Evolutionary conservation across 768 basidiomycete species (phyloP).

Genomic region (Jaapia argillacea): DNA sequence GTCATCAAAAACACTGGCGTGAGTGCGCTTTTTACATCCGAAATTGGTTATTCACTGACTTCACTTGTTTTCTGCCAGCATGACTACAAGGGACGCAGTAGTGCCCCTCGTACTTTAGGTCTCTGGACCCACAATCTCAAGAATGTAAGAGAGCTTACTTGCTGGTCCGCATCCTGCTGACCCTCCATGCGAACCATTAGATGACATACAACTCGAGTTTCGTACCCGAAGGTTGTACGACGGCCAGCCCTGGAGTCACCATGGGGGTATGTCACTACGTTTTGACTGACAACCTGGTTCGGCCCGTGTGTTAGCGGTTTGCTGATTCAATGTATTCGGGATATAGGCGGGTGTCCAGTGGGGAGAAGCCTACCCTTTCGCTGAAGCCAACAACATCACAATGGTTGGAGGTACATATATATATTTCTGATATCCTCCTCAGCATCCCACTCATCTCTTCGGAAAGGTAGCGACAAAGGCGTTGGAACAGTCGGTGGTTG

Average conservation of each 20-base stretch:
- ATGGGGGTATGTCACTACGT: not conserved
- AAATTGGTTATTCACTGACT: too few species aligned
- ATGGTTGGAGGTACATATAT: constrained; percentile 11
- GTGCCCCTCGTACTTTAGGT: constrained; percentile 11
- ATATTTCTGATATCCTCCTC: too few species aligned
- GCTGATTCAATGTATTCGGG: too few species aligned
- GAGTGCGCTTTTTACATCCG: constrained; percentile 2
- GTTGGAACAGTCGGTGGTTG: not conserved
- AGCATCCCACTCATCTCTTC: not conserved
- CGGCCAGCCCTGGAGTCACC: not conserved
- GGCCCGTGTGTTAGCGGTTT: too few species aligned
- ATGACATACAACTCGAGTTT: constrained; percentile 11
- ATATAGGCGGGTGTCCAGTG: constrained; percentile 12
- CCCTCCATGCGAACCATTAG: too few species aligned
- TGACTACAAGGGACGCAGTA: constrained; percentile 17
- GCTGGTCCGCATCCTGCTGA: too few species aligned
- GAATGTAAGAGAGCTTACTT: constrained; percentile 4
- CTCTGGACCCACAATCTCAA: constrained; percentile 13
- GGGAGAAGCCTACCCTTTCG: constrained; percentile 12
- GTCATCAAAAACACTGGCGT: constrained; percentile 19
- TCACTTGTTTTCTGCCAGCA: constrained; percentile 7
- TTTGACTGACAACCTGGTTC: not conserved
- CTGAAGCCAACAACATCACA: constrained; percentile 14
- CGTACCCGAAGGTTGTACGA: constrained; percentile 4
- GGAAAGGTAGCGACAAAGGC: not conserved